Conservation (phyloP, 2,329 filamentous ascomycete species). For the Xylariaceae sp. region DNA sequence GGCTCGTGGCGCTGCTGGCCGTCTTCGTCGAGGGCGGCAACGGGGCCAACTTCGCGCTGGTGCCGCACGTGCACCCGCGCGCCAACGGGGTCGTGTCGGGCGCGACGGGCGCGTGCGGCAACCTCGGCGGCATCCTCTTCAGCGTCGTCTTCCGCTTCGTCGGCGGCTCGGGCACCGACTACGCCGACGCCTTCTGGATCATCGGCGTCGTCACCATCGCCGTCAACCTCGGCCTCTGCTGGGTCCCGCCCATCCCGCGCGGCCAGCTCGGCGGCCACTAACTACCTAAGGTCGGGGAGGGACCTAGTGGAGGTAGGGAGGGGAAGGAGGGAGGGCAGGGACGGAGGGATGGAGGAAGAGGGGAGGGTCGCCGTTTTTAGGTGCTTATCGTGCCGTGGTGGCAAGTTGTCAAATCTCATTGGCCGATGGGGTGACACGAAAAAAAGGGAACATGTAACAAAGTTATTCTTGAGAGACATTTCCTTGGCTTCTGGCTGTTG, state of each 20-base stretch:
- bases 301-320: background rate
- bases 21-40: conserved; percentile 82
- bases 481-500: too few species aligned
- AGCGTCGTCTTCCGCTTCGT: conserved; percentile 75
- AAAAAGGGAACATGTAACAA: too few species aligned
- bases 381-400: too few species aligned
- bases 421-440: too few species aligned
- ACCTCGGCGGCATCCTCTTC: conserved; percentile 79
- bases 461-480: too few species aligned
- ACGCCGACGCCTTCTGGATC: conserved; percentile 69
- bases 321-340: too few species aligned
- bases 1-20: conserved; percentile 67
- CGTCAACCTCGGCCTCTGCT: conserved; percentile 56
- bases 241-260: conserved; percentile 48
- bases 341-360: too few species aligned
- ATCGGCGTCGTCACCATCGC: conserved; percentile 69
- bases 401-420: too few species aligned
- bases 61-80: conserved; percentile 77
- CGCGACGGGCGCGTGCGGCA: conserved; percentile 70
- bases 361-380: too few species aligned
- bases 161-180: conserved; percentile 54
- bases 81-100: conserved; percentile 76
- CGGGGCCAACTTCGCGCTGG: conserved; percentile 77
- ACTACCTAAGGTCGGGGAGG: conserved; percentile 1
- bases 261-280: conserved; percentile 41